Conservation (phyloP, 2,329 filamentous ascomycete genomes). For the Ophiostoma tasmaniense region DNA sequence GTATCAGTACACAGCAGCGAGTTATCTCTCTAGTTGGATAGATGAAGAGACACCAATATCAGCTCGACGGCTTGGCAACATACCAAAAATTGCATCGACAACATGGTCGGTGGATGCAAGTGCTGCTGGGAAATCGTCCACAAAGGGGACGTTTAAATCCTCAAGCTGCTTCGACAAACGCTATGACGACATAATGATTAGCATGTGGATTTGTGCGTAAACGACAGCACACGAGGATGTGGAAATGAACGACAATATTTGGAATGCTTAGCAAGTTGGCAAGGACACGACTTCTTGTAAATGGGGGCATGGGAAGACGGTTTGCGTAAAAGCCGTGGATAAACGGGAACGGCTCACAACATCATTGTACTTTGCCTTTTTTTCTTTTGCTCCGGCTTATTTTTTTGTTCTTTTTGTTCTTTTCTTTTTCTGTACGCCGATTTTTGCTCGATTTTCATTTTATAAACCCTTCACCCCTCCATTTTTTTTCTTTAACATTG, state of each 20-base stretch:
- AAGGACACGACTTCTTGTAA: background rate
- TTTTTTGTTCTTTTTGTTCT: constrained; percentile 7
- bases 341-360: background rate
- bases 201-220: background rate
- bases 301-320: background rate
- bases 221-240: background rate
- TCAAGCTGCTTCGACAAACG: constrained; percentile 77
- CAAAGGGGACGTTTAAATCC: constrained; percentile 75
- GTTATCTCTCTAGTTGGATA: background rate
- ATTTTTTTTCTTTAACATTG: background rate
- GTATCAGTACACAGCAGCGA: background rate
- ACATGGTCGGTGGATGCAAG: constrained; percentile 66
- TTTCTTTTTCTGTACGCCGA: background rate
- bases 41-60: background rate
- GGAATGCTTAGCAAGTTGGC: background rate
- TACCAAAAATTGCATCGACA: constrained; percentile 88
- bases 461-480: background rate
- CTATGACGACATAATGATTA: constrained; percentile 34
- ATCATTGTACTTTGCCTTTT: background rate
- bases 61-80: background rate
- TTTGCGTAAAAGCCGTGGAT: background rate
- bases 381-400: background rate
- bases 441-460: background rate
- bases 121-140: constrained; percentile 64
- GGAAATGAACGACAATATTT: background rate